Evolutionary conservation across 2,329 filamentous ascomycete genomes (phyloP).

Genomic region (Sclerotinia sclerotiorum): DNA sequence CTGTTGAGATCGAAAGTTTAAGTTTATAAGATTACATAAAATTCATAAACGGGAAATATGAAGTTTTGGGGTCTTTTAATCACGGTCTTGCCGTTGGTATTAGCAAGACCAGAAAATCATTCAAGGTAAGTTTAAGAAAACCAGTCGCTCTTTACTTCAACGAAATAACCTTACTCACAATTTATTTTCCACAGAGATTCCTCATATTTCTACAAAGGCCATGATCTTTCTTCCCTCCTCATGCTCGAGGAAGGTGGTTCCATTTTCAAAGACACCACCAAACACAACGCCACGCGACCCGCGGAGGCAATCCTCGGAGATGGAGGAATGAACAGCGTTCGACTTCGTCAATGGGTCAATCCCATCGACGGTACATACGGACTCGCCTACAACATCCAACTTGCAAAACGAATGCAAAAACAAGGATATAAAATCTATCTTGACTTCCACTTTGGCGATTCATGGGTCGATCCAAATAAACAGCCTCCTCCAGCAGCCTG

Average conservation of each 20-base stretch:
- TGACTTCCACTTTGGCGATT: constrained; percentile 64
- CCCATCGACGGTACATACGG: constrained; percentile 63
- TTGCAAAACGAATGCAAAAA: constrained; percentile 62
- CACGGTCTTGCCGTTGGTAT: constrained; percentile 13
- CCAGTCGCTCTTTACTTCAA: not conserved
- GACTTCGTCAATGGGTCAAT: constrained; percentile 71
- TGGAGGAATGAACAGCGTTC: constrained; percentile 66
- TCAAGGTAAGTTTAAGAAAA: not conserved
- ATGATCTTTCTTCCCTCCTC: constrained; percentile 44
- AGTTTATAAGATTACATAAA: too few relatives aligned
- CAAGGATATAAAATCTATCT: constrained; percentile 59
- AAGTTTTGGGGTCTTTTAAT: constrained; percentile 8
- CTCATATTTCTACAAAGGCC: constrained; percentile 42
- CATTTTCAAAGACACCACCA: constrained; percentile 42
- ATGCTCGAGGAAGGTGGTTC: constrained; percentile 42
- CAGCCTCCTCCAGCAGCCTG: constrained; percentile 64
- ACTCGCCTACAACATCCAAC: constrained; percentile 65
- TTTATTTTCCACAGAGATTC: not conserved
- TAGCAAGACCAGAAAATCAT: constrained; percentile 13
- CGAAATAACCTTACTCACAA: not conserved
- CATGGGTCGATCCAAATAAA: constrained; percentile 67
- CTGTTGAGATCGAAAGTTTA: too few relatives aligned
- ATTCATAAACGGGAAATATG: not conserved
- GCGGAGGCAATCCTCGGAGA: constrained; percentile 63
- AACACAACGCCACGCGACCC: constrained; percentile 43